These are phyloP conservation scores for Paramyrothecium sp. DNA, from an alignment of 2,329 filamentous ascomycete species.

Conservation along the genomic window DNA sequence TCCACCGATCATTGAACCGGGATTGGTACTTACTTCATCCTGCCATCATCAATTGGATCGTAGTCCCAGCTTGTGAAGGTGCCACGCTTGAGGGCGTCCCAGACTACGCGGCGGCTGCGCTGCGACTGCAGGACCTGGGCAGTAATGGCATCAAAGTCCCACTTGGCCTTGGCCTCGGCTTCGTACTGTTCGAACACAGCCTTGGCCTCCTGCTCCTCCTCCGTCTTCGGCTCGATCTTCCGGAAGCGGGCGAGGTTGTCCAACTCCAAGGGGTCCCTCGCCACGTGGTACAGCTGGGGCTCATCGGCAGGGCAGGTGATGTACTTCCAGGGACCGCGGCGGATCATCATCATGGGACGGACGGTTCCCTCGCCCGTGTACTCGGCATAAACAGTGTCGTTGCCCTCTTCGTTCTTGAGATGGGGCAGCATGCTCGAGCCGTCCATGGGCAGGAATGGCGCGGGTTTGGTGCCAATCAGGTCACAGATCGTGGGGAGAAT, in stretches of 20 bases:
- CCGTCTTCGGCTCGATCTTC: slow-evolving; percentile 35
- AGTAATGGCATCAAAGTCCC: slow-evolving; percentile 80
- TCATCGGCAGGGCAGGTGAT: slow-evolving; percentile 82
- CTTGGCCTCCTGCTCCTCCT: slow-evolving; percentile 44
- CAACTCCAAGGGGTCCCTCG: slow-evolving; percentile 73
- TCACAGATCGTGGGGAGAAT: slow-evolving; percentile 87
- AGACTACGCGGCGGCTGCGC: slow-evolving; percentile 74
- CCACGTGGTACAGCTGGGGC: slow-evolving; percentile 80
- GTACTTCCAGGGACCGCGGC: slow-evolving; percentile 86
- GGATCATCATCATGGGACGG: slow-evolving; percentile 90
- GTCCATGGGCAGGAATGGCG: slow-evolving; percentile 77
- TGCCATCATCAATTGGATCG: slow-evolving; percentile 69
- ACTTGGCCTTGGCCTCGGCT: slow-evolving; percentile 69
- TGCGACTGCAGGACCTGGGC: slow-evolving; percentile 73
- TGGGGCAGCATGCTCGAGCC: slow-evolving; percentile 81
- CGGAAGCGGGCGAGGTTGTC: slow-evolving; percentile 62
- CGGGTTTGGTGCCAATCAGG: slow-evolving; percentile 69
- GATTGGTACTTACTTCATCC: slow-evolving; percentile 53
- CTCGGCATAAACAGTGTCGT: slow-evolving; percentile 89
- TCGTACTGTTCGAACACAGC: slow-evolving; percentile 64
- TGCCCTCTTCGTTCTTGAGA: slow-evolving; percentile 61
- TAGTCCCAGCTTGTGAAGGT: slow-evolving; percentile 83
- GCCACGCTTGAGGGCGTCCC: slow-evolving; percentile 75
- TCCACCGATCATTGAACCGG: slow-evolving; percentile 27
- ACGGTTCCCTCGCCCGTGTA: slow-evolving; percentile 94